phyloP scores from a whole-genome alignment of 768 basidiomycete genomes.

The Pluteus cervinus region DNA sequence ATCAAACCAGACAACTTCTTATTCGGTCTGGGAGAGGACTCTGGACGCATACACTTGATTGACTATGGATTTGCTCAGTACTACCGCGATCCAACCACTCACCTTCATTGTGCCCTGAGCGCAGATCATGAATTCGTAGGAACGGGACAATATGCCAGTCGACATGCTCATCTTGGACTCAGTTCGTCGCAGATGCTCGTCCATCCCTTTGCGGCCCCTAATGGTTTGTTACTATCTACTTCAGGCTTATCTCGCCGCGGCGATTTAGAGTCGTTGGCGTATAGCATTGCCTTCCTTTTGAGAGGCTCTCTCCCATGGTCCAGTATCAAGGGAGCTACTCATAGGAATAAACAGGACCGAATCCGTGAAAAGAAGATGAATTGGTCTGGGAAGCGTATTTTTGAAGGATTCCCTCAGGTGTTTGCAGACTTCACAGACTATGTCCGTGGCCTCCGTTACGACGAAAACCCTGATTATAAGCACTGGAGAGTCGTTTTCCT shows the following conservation, averaged over 20 bases:
- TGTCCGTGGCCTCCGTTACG: constrained; percentile 1
- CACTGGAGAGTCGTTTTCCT: no score
- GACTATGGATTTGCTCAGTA: constrained; percentile 24
- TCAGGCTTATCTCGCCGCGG: constrained; percentile 32
- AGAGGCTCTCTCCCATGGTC: constrained; percentile 34
- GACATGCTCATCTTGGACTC: constrained; percentile 24
- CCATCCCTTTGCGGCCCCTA: constrained; percentile 7
- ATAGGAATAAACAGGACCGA: constrained; percentile 1
- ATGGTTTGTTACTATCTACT: constrained; percentile 4
- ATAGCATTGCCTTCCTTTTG: constrained; percentile 50
- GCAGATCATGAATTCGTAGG: constrained; percentile 82
- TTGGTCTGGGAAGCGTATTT: constrained; percentile 1
- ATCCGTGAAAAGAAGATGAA: constrained; percentile 3
- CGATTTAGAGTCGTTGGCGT: constrained; percentile 52
- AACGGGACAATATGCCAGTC: constrained; percentile 23
- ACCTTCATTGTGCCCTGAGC: constrained; percentile 97
- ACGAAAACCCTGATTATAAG: constrained; percentile 5
- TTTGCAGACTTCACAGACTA: constrained; percentile 5
- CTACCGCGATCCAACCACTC: constrained; percentile 98
- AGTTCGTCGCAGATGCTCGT: constrained; percentile 13
- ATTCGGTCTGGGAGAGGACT: constrained; percentile 14
- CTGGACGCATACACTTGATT: constrained; percentile 35
- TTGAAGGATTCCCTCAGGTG: constrained; percentile 1
- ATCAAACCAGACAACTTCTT: constrained; percentile 31
- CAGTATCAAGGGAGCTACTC: neutral